phyloP scores from a whole-genome alignment of 2,329 filamentous ascomycete genomes.

The Boeremia lycopersici region DNA sequence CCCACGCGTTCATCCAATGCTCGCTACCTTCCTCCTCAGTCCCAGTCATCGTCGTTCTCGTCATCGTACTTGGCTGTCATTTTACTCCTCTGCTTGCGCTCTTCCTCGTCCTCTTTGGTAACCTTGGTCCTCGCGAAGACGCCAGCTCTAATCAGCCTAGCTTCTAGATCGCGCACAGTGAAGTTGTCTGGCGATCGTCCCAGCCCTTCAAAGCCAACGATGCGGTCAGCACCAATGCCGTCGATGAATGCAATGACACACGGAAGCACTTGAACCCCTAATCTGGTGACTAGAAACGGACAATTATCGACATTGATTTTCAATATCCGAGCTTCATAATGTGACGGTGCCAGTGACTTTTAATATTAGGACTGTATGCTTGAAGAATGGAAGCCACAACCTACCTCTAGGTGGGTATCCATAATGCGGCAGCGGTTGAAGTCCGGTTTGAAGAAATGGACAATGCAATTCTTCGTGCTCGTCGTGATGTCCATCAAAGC shows the following conservation, averaged over 20 bases:
- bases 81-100: constrained; percentile 36
- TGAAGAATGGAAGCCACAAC: constrained; percentile 8
- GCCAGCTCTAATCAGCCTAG: constrained; percentile 56
- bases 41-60: constrained; percentile 61
- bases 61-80: constrained; percentile 45
- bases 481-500: constrained; percentile 66
- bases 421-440: constrained; percentile 67
- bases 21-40: constrained; percentile 33
- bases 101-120: constrained; percentile 50
- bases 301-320: constrained; percentile 66
- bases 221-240: constrained; percentile 60
- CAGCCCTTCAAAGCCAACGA: constrained; percentile 65
- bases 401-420: constrained; percentile 62
- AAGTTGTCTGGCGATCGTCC: constrained; percentile 60
- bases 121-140: constrained; percentile 61
- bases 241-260: constrained; percentile 64
- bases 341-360: constrained; percentile 58
- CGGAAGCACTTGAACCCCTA: constrained; percentile 63
- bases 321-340: constrained; percentile 64
- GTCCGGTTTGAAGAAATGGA: constrained; percentile 69
- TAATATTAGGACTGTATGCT: constrained; percentile 1
- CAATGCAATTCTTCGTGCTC: constrained; percentile 60
- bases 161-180: constrained; percentile 60
- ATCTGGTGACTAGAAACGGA: constrained; percentile 63
- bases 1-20: not conserved